phyloP scores from a whole-genome alignment of 2,329 filamentous ascomycete species.

The Alternaria sp. region DNA sequence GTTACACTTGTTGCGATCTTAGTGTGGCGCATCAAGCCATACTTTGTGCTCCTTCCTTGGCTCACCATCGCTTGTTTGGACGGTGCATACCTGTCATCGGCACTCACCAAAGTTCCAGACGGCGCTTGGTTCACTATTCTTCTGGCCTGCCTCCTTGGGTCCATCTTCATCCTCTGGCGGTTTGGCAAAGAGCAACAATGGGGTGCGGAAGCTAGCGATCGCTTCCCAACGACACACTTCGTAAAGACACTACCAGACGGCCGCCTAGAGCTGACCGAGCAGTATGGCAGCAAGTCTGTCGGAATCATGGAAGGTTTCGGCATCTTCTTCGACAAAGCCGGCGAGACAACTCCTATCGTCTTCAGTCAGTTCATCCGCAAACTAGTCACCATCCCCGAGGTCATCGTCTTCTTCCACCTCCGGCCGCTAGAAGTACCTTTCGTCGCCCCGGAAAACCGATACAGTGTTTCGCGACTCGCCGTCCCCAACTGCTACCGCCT shows the following conservation, averaged over 20 bases:
- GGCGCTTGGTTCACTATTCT: constrained; percentile 81
- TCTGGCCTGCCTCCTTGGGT: constrained; percentile 66
- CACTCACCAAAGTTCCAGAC: constrained; percentile 73
- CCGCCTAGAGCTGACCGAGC: constrained; percentile 46
- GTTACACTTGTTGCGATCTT: constrained; percentile 74
- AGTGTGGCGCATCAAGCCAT: constrained; percentile 70
- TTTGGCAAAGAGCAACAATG: constrained; percentile 82
- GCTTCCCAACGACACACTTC: constrained; percentile 54
- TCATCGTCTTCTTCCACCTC: constrained; percentile 77
- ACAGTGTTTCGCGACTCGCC: constrained; percentile 53
- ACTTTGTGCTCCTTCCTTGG: constrained; percentile 67
- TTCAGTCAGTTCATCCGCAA: constrained; percentile 77
- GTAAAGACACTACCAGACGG: constrained; percentile 45
- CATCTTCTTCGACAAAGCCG: constrained; percentile 81
- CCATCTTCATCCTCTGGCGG: constrained; percentile 75
- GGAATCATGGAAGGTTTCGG: constrained; percentile 63
- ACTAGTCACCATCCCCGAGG: constrained; percentile 69
- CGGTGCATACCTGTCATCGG: constrained; percentile 71
- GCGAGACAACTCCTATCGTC: constrained; percentile 67
- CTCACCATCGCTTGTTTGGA: constrained; percentile 71
- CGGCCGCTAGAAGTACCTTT: constrained; percentile 65
- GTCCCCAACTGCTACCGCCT: constrained; percentile 72
- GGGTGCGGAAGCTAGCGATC: constrained; percentile 70
- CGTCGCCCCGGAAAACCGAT: constrained; percentile 52
- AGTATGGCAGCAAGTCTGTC: constrained; percentile 44